phyloP scores from a whole-genome alignment of 441 rosid genomes.

The Brassica hybrid region DNA sequence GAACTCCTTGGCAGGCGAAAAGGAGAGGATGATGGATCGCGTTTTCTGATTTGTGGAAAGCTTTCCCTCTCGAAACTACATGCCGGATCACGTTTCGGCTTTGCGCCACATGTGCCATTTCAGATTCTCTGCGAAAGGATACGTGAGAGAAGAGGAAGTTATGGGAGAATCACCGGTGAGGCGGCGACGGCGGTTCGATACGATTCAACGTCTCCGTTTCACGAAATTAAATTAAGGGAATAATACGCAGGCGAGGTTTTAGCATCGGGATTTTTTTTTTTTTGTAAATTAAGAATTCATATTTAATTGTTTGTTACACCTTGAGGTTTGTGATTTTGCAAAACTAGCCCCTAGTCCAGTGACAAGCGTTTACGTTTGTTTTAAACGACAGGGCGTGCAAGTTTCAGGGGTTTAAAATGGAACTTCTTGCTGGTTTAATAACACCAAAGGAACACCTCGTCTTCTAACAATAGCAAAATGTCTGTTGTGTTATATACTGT shows the following conservation, averaged over 20 bases:
- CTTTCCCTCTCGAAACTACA: constrained; percentile 45
- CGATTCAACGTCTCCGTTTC: constrained; percentile 6
- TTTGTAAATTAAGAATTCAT: constrained; percentile 5
- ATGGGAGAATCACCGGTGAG: constrained; percentile 6
- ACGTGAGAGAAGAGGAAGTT: neutral
- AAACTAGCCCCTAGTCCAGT: neutral
- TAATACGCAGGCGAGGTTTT: constrained; percentile 16
- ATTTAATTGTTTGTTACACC: neutral
- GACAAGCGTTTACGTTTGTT: neutral
- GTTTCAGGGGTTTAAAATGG: too few species aligned
- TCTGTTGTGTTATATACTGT: too few species aligned
- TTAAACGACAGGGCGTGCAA: too few species aligned
- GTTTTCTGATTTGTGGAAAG: constrained; percentile 44
- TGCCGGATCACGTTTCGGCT: constrained; percentile 60
- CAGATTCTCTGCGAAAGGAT: constrained; percentile 9
- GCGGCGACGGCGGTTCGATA: constrained; percentile 14
- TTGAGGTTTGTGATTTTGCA: neutral
- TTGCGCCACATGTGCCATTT: constrained; percentile 55
- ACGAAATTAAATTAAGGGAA: neutral
- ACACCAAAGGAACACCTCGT: too few species aligned
- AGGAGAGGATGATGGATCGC: constrained; percentile 60
- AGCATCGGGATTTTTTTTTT: constrained; percentile 8
- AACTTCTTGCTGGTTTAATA: too few species aligned
- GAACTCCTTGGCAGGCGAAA: constrained; percentile 73
- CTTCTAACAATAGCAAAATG: too few species aligned